Base-by-base conservation (phyloP, 2,329 filamentous ascomycete genomes). In the Fusarium pilosicola region DNA sequence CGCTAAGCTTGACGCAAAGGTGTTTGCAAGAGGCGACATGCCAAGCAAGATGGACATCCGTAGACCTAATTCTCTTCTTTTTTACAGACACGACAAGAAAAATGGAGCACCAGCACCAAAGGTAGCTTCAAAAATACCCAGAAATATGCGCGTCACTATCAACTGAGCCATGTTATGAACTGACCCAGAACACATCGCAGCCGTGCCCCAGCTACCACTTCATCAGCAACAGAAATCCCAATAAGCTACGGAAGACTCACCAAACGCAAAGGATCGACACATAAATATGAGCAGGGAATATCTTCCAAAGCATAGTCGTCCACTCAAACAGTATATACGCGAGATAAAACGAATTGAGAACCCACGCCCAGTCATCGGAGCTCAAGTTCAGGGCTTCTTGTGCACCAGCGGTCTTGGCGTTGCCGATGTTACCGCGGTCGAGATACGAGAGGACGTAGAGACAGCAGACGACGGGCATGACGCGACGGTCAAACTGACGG, bases 381-480 rank as follows among this genome's bases (percentile, higher is more conserved):
- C 57, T 70, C 0, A 76, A 34, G 0, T 49, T 56, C 3, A 76
- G 63, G 0, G 48, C 66, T 2, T 76, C 74, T 34, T 74, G 67
- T 1, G 72, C 67, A 0, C 74, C 74, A 0, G 74, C 74, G 0
- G 71, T 66, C 17, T 76, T 76, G 42, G 74, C 74, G 32, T 76
- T 76, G 12, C 74, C 74, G 10, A 76, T 74, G 20, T 76, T 76
- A 11, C 74, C 74, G 0, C 74, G 65, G 20, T 76, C 74, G 12
- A 76, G 39, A 10, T 76, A 76, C 5, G 74, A 76, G 0, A 75
- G 34, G 15, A 76, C 56, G 28, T 76, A 76, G 3, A 76, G 68
- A 20, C 70, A 74, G 38, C 74, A 76, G 3, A 76, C 56, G 6
- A 76, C 42, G 1, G 74, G 74, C 11, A 76, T 36, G 10, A 76